Conservation (phyloP, 225 moss, liverwort and hornwort species). For the Lunularia cruciata region DNA sequence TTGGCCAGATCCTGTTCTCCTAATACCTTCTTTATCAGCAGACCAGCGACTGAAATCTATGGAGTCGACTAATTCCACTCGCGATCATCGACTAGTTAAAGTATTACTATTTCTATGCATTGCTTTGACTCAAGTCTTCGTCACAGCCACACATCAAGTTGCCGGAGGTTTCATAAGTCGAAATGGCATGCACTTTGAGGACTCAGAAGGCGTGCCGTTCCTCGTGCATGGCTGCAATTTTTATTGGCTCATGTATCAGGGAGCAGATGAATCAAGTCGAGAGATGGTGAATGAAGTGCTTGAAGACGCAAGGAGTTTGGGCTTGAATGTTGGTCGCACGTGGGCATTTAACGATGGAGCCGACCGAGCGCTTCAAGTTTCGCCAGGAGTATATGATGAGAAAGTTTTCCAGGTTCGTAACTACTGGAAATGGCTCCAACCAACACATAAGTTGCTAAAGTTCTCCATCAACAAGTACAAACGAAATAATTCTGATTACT, state of each 20-base stretch:
- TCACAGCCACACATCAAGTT: not conserved
- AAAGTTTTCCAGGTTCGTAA: constrained; percentile 38
- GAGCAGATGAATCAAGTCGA: constrained; percentile 15
- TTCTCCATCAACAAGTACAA: too few species aligned
- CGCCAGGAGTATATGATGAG: constrained; percentile 63
- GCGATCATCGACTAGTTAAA: too few species aligned
- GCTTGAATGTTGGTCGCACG: constrained; percentile 57
- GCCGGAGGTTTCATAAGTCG: constrained; percentile 20
- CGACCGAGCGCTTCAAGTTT: constrained; percentile 46
- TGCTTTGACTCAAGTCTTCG: too few species aligned
- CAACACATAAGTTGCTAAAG: too few species aligned
- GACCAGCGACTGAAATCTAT: too few species aligned
- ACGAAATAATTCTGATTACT: too few species aligned
- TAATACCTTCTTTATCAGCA: too few species aligned
- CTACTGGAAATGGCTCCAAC: too few species aligned
- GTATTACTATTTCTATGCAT: too few species aligned
- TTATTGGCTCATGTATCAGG: constrained; percentile 64
- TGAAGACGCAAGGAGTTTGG: constrained; percentile 39
- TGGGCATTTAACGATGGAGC: constrained; percentile 71
- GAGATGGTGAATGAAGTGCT: constrained; percentile 46
- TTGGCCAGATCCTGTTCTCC: too few species aligned
- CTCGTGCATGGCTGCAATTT: constrained; percentile 62
- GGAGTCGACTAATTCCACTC: too few species aligned
- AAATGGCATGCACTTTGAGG: constrained; percentile 8
- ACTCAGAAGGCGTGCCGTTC: constrained; percentile 33